Evolutionary conservation across 2,329 filamentous ascomycete species (phyloP).

Genomic region (Fusarium kyushuense): DNA sequence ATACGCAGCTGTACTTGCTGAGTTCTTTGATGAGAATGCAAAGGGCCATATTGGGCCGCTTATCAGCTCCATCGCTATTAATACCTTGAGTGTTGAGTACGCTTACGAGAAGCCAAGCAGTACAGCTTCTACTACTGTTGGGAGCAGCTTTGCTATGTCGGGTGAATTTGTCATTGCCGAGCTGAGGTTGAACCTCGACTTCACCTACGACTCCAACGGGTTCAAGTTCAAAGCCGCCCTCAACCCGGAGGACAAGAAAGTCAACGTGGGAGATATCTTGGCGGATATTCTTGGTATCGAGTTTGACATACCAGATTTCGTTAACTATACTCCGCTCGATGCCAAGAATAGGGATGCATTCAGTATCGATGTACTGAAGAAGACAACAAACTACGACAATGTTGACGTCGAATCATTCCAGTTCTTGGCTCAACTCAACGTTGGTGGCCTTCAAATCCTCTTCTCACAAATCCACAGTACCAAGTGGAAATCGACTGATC

Average conservation of each 20-base stretch:
- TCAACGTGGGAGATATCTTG: slow-evolving; percentile 25
- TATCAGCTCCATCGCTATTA: slow-evolving; percentile 29
- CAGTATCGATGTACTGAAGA: slow-evolving; percentile 9
- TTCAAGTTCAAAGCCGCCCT: slow-evolving; percentile 17
- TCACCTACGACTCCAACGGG: slow-evolving; percentile 6
- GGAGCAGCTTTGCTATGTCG: slow-evolving; percentile 24
- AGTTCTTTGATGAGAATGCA: slow-evolving; percentile 26
- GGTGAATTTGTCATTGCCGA: slow-evolving; percentile 31
- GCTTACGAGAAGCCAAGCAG: slow-evolving; percentile 1
- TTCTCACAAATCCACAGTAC: slow-evolving; percentile 32
- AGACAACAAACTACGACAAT: neutral
- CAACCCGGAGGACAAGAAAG: neutral
- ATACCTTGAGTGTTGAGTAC: slow-evolving; percentile 15
- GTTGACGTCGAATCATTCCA: slow-evolving; percentile 20
- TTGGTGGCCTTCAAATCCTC: slow-evolving; percentile 12
- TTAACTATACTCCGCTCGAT: slow-evolving; percentile 9
- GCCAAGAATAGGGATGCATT: neutral
- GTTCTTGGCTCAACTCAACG: slow-evolving; percentile 23
- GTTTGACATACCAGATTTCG: slow-evolving; percentile 25
- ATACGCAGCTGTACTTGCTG: slow-evolving; percentile 11
- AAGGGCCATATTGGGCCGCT: slow-evolving; percentile 16
- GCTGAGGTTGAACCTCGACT: slow-evolving; percentile 24
- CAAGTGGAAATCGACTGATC: slow-evolving; percentile 13
- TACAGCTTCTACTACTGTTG: neutral
- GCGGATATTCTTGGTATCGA: slow-evolving; percentile 6